Percentiles rank a stretch among this genome's conserved stretches.
Evolutionary conservation across 768 basidiomycete genomes (phyloP).

Genomic region (Mycena alexandri): DNA sequence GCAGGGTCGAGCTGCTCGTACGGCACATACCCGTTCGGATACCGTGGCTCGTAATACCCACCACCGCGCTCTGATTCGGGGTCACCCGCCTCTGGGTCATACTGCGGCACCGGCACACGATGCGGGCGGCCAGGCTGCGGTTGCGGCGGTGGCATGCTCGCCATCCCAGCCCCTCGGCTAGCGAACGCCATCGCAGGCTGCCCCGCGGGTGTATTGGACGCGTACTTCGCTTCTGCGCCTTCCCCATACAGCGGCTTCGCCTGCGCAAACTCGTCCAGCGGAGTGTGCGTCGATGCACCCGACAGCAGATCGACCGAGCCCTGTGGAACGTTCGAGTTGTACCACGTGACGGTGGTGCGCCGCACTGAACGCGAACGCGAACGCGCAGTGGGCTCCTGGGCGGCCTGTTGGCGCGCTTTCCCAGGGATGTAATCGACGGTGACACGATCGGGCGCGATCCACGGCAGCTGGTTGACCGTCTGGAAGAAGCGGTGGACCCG

Average conservation of each 20-base stretch:
- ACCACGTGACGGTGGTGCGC: constrained; percentile 46
- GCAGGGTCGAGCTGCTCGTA: constrained; percentile 29
- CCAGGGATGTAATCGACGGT: constrained; percentile 61
- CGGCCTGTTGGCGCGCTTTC: constrained; percentile 13
- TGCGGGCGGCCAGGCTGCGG: constrained; percentile 8
- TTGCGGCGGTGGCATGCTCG: constrained; percentile 5
- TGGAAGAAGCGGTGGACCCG: constrained; percentile 52
- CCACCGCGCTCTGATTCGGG: constrained; percentile 1
- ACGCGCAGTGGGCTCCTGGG: constrained; percentile 3
- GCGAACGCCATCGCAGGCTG: constrained; percentile 17
- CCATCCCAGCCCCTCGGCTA: constrained; percentile 1
- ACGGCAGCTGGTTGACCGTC: constrained; percentile 56
- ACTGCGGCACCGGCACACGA: constrained; percentile 29
- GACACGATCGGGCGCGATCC: constrained; percentile 56
- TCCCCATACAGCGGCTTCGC: constrained; percentile 10
- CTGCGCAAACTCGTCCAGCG: constrained; percentile 21
- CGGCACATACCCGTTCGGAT: constrained; percentile 36
- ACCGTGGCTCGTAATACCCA: constrained; percentile 22
- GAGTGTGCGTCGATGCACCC: constrained; percentile 4
- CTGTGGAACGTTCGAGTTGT: constrained; percentile 34
- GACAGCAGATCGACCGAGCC: constrained; percentile 27
- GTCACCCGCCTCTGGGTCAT: neutral
- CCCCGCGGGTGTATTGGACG: neutral
- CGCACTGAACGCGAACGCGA: constrained; percentile 23
- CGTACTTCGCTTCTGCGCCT: neutral